phyloP scores from a whole-genome alignment of 2,329 filamentous ascomycete species.

The Pseudogymnoascus sp. region DNA sequence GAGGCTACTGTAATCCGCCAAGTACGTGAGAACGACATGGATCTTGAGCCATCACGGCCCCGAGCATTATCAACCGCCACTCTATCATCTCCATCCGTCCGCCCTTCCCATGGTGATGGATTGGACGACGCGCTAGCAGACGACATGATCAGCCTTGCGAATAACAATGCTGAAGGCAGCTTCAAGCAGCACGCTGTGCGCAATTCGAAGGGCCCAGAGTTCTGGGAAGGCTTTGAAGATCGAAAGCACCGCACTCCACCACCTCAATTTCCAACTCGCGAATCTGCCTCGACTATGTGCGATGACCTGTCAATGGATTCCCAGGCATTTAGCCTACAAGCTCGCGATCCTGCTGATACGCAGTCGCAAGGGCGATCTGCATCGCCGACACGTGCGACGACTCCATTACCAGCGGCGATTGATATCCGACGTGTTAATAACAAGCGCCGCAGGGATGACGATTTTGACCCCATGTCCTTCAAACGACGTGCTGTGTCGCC shows the following conservation, averaged over 20 bases:
- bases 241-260: conserved; percentile 45
- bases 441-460: conserved; percentile 83
- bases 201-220: conserved; percentile 63
- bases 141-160: conserved; percentile 41
- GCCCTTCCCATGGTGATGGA: conserved; percentile 50
- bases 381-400: conserved; percentile 25
- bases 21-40: conserved; percentile 80
- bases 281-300: conserved; percentile 52
- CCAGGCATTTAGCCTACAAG: conserved; percentile 33
- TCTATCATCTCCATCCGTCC: conserved; percentile 60
- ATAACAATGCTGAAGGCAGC: conserved; percentile 29
- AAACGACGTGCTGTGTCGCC: conserved; percentile 89
- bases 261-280: conserved; percentile 49
- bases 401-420: conserved; percentile 48
- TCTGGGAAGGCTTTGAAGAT: conserved; percentile 75
- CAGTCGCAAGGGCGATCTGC: conserved; percentile 16
- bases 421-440: conserved; percentile 69
- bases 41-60: conserved; percentile 41
- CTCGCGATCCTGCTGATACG: conserved; percentile 4
- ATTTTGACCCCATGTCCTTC: conserved; percentile 79
- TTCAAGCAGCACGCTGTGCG: conserved; percentile 69
- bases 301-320: conserved; percentile 70
- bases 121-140: conserved; percentile 66
- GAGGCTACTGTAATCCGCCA: conserved; percentile 95
- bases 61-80: conserved; percentile 44